These are phyloP conservation scores for Psilocybe sp. DNA, from an alignment of 768 basidiomycete genomes.

Conservation along the genomic window DNA sequence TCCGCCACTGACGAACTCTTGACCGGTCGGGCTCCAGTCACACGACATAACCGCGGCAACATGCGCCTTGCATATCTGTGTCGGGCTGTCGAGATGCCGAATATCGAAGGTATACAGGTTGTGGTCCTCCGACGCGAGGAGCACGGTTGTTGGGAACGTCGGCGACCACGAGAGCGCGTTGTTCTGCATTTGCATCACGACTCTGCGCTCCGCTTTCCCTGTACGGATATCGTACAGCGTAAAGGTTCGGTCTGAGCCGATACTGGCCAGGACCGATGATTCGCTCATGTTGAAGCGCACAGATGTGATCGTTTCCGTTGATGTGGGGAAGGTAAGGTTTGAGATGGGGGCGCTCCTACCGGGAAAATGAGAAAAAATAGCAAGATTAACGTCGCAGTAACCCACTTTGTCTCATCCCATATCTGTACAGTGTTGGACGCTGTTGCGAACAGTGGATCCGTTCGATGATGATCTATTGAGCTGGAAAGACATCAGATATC, in stretches of 20 bases:
- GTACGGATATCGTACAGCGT: constrained; percentile 96
- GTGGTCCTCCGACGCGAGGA: constrained; percentile 98
- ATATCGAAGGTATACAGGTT: constrained; percentile 98
- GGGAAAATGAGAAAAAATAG: background rate
- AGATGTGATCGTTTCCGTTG: constrained; percentile 83
- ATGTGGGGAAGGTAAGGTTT: constrained; percentile 82
- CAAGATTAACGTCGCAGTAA: constrained; percentile 4
- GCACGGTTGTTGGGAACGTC: constrained; percentile 85
- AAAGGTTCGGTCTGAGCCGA: constrained; percentile 94
- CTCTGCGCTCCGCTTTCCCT: constrained; percentile 89
- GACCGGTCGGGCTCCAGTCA: constrained; percentile 96
- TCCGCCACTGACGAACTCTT: constrained; percentile 93
- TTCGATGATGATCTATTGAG: constrained; percentile 91
- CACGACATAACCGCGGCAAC: constrained; percentile 96
- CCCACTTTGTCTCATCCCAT: constrained; percentile 97
- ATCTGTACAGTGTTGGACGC: constrained; percentile 92
- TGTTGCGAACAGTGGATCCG: constrained; percentile 88
- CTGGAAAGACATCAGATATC: constrained; percentile 36
- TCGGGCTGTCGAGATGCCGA: constrained; percentile 75
- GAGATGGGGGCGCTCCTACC: constrained; percentile 79
- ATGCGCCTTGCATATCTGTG: constrained; percentile 95
- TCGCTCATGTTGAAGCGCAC: constrained; percentile 95
- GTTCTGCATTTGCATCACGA: constrained; percentile 92
- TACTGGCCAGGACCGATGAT: constrained; percentile 89
- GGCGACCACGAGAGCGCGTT: constrained; percentile 96